These are phyloP conservation scores for Tetrapisispora arboricola DNA, from an alignment of 805 yeast genomes.

Conservation along the genomic window DNA sequence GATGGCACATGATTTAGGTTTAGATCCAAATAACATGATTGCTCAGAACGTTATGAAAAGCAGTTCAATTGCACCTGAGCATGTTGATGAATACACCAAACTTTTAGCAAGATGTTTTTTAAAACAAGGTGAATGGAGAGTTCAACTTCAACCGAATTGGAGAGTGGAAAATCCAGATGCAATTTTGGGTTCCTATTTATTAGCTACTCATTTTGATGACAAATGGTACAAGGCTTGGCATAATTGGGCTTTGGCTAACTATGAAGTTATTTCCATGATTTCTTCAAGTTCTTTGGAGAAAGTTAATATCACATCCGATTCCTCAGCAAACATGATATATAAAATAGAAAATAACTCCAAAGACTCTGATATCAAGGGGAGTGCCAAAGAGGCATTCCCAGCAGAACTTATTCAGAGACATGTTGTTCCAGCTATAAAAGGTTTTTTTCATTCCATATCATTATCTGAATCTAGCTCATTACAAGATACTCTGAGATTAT, in stretches of 20 bases:
- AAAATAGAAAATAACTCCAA: slow-evolving; percentile 19
- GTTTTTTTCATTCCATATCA: slow-evolving; percentile 90
- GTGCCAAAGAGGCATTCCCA: slow-evolving; percentile 26
- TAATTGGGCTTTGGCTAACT: slow-evolving; percentile 97
- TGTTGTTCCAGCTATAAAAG: slow-evolving; percentile 91
- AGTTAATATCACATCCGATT: slow-evolving; percentile 9
- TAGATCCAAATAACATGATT: slow-evolving; percentile 78
- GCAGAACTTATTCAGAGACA: slow-evolving; percentile 66
- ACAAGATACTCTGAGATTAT: slow-evolving; percentile 82
- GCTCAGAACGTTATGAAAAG: slow-evolving; percentile 74
- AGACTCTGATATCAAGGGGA: slow-evolving; percentile 13
- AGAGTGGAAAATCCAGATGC: slow-evolving; percentile 67
- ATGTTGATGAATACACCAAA: slow-evolving; percentile 72
- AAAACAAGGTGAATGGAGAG: slow-evolving; percentile 98
- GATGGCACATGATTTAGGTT: slow-evolving; percentile 79
- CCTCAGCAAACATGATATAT: slow-evolving; percentile 7
- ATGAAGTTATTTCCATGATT: slow-evolving; percentile 75
- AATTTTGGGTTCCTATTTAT: slow-evolving; percentile 78
- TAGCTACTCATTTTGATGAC: slow-evolving; percentile 90
- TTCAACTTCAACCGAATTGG: slow-evolving; percentile 73
- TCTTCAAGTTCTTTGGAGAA: slow-evolving; percentile 22
- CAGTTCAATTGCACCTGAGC: slow-evolving; percentile 38
- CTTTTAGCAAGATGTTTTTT: slow-evolving; percentile 86
- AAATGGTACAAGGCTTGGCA: slow-evolving; percentile 99
- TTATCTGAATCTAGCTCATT: slow-evolving; percentile 77